Base-by-base conservation (phyloP, 768 basidiomycete species). In the Lentinula detonsa region DNA sequence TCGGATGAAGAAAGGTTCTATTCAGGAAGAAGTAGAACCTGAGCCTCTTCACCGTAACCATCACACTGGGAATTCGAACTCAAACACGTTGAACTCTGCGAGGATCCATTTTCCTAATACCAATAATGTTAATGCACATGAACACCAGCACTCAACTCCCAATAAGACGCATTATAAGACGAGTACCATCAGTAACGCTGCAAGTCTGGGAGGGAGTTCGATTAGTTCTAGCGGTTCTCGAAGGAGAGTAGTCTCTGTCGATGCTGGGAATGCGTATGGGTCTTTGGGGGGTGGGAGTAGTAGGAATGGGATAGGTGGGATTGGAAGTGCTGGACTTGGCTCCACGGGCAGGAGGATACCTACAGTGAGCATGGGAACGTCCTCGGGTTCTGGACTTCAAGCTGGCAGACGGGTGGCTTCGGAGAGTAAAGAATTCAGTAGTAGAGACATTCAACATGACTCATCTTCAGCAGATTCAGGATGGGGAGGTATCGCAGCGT, bases 231-330 rank as follows among this genome's bases (percentile, higher is more conserved):
- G 1, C 21, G 48, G 15, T 50, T 5, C 33, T 15, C 45, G 57
- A 59, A 23, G 57, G 21, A 50, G 59, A 60, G 50, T 60, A 2
- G 35, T 51, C 11, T 60, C 59, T 10, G 59, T 60, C 7, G 59
- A 60, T 60, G 39, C 39, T 13, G 33, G 37, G n/a, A 48, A 59
- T n/a, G 18, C 23, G 34, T 35, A 60, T 56, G 55, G 39, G 9
- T 28, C 23, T 16, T 11, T 37, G 15, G 43, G 46, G 4, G 10
- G 46, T 13, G 39, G 46, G 1, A 8, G 46, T 28, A 48, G 9
- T 23, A 21, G 46, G 21, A 48, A 23, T 9, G 46, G 21, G n/a
- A 8, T 23, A 0, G 37, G 0, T 23, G 10, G 46, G n/a, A 43
- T 16, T 1, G n/a, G 46, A 1, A n/a, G 42, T 43, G 5, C 5